These are phyloP conservation scores for Chlamydomonas incerta DNA, from an alignment of 139 green algal genomes.

Conservation along the genomic window DNA sequence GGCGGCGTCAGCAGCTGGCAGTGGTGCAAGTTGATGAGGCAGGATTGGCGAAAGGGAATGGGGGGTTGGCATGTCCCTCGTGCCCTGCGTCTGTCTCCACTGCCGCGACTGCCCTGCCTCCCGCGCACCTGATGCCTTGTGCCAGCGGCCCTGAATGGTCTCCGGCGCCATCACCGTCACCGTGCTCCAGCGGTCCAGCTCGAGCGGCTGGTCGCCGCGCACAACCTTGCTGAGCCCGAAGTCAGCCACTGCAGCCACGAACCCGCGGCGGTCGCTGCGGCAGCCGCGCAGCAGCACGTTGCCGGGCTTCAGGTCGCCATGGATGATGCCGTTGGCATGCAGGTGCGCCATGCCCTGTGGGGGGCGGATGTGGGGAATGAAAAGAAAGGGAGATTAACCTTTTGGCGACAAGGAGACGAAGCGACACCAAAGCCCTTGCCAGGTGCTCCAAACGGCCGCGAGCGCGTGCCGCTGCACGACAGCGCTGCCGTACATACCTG, in stretches of 20 bases:
- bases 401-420: no score
- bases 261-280: slow-evolving; percentile 24
- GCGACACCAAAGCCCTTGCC: no score
- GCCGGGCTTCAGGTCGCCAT: slow-evolving; percentile 36
- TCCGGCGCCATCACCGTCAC: slow-evolving; percentile 22
- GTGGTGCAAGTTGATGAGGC: no score
- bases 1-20: no score
- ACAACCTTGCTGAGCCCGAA: slow-evolving; percentile 38
- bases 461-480: no score
- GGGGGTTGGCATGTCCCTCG: no score
- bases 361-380: no score
- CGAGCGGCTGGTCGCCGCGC: slow-evolving; percentile 9
- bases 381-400: background rate
- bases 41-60: no score
- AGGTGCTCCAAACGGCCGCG: no score
- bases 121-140: slow-evolving; percentile 5
- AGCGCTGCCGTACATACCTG: background rate
- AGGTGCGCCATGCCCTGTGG: slow-evolving; percentile 34
- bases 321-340: slow-evolving; percentile 39
- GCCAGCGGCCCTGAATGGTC: slow-evolving; percentile 16
- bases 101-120: background rate
- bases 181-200: slow-evolving; percentile 6
- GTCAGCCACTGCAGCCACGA: slow-evolving; percentile 14
- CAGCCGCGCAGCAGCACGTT: slow-evolving; percentile 41
- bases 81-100: background rate